Percentiles rank a stretch among this genome's conserved stretches.
phyloP scores from a whole-genome alignment of 768 basidiomycete genomes.

The Tricholoma saponaceum region DNA sequence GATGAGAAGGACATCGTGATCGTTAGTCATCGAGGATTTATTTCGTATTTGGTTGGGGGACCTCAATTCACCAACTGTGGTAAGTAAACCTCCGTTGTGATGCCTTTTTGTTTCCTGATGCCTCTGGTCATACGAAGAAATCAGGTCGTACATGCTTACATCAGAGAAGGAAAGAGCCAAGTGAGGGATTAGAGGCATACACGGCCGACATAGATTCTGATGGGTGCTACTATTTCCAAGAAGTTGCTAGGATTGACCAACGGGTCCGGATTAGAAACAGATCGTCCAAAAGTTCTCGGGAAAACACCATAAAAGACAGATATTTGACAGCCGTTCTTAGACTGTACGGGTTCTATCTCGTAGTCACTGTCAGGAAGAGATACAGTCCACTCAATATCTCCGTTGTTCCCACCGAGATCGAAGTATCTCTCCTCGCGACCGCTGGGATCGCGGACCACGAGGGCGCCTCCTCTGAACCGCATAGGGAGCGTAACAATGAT shows the following conservation, averaged over 20 bases:
- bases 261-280: constrained; percentile 48
- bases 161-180: too few relatives aligned
- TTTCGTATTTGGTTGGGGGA: too few relatives aligned
- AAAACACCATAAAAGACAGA: constrained; percentile 70
- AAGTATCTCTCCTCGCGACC: constrained; percentile 59
- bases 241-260: constrained; percentile 75
- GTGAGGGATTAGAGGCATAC: too few relatives aligned
- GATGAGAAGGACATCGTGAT: too few relatives aligned
- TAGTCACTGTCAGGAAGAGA: constrained; percentile 72
- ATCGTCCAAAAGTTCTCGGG: constrained; percentile 61
- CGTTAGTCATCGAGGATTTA: too few relatives aligned
- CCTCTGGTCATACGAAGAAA: too few relatives aligned
- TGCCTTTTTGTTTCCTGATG: too few relatives aligned
- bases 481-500: constrained; percentile 72
- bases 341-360: constrained; percentile 68
- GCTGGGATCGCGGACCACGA: constrained; percentile 53
- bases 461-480: constrained; percentile 64
- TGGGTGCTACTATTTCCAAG: constrained; percentile 66
- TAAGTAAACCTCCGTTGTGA: too few relatives aligned
- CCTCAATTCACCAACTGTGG: too few relatives aligned
- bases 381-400: constrained; percentile 76
- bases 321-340: constrained; percentile 65
- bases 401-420: constrained; percentile 56
- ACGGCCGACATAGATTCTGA: too few relatives aligned
- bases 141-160: too few relatives aligned